phyloP scores from a whole-genome alignment of 2,329 filamentous ascomycete genomes.

The Venturia effusa region DNA sequence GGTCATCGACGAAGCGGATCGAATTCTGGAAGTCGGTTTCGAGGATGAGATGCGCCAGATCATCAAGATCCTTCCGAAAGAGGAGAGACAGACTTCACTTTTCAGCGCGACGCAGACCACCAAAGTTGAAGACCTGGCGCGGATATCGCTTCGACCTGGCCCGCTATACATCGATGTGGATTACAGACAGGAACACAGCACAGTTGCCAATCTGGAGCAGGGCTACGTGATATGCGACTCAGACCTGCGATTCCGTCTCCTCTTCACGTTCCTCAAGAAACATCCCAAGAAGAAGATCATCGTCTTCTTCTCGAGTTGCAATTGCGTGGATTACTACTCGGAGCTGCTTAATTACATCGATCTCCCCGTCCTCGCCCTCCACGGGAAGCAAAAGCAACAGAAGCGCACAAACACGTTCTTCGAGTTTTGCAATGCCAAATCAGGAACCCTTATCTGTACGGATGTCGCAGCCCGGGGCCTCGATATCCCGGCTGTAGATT shows the following conservation, averaged over 20 bases:
- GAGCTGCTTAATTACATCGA: slow-evolving; percentile 98
- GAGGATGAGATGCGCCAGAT: slow-evolving; percentile 98
- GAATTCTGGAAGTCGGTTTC: slow-evolving; percentile 94
- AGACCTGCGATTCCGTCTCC: slow-evolving; percentile 83
- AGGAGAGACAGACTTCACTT: slow-evolving; percentile 89
- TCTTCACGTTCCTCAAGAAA: slow-evolving; percentile 89
- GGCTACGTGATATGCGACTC: slow-evolving; percentile 91
- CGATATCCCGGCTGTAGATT: slow-evolving; percentile 92
- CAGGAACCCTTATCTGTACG: slow-evolving; percentile 87
- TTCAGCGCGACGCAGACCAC: slow-evolving; percentile 98
- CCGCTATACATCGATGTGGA: slow-evolving; percentile 97
- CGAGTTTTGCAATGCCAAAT: slow-evolving; percentile 78
- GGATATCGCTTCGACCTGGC: slow-evolving; percentile 82
- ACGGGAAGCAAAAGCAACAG: slow-evolving; percentile 94
- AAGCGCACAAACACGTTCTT: slow-evolving; percentile 99
- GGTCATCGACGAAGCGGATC: slow-evolving; percentile 92
- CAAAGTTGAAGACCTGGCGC: slow-evolving; percentile 92
- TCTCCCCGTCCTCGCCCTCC: slow-evolving; percentile 72
- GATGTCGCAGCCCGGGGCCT: slow-evolving; percentile 92
- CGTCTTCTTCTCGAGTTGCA: slow-evolving; percentile 80
- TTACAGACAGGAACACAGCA: slow-evolving; percentile 77
- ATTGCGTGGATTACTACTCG: slow-evolving; percentile 89
- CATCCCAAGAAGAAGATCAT: slow-evolving; percentile 84
- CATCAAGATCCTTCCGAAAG: slow-evolving; percentile 81
- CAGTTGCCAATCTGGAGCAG: slow-evolving; percentile 88